Base-by-base conservation (phyloP, 805 yeast genomes). In the Maudiozyma pseudohumilis region DNA sequence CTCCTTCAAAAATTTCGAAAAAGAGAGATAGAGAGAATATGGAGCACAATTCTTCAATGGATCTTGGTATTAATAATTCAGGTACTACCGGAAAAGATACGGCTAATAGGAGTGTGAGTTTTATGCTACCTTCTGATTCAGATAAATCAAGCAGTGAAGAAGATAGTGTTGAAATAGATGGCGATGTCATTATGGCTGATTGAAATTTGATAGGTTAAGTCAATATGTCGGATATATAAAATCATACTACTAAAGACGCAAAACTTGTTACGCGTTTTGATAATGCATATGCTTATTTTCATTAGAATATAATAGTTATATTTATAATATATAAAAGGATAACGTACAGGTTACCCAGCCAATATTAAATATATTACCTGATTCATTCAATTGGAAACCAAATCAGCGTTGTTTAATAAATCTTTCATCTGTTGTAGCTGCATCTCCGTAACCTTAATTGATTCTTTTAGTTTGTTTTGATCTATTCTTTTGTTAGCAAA, bases 391-490 rank as follows among this genome's bases (percentile, higher is more conserved):
- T n/a, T n/a, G n/a, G n/a, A n/a, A n/a, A n/a, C n/a, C n/a, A n/a
- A n/a, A n/a, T 43, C 43, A 5, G 38, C 28, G n/a, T 34, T 32
- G 2, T 39, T 38, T 11, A 54, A 32, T 13, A 40, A 32, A 9
- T 39, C 45, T 29, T 49, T 56, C 53, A 58, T 46, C 31, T 52
- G 50, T 8, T 44, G 40, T 24, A 58, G 42, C 40, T 55, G 57
- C 24, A 45, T 28, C 40, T 58, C 61, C 17, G 60, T 51, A 22
- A 56, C 39, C 25, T 52, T 43, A 2, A 58, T 49, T 2, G 60
- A 49, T 36, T 58, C 59, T 28, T 39, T 40, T 29, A 58, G 32
- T 23, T 47, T 32, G 22, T 12, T 10, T 18, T 15, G 21, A 8
- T 34, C 26, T 13, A 11, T 6, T 20, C 8, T 13, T 7, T 18